These are phyloP conservation scores for Apodospora peruviana DNA, from an alignment of 495 filamentous ascomycete species.

Conservation along the genomic window DNA sequence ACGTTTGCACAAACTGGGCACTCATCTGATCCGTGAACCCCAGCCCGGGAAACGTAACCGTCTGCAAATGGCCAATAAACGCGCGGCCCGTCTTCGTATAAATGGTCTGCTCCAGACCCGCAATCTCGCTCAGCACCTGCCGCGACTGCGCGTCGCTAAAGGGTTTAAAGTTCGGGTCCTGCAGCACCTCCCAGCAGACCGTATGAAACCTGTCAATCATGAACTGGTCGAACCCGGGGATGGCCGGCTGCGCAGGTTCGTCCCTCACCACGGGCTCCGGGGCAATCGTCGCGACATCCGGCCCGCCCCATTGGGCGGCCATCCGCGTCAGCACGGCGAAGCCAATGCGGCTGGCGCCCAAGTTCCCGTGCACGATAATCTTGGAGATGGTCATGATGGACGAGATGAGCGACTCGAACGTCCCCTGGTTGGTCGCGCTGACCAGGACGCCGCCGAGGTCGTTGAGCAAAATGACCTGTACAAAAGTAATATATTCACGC, in stretches of 20 bases:
- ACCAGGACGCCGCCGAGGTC: constrained; percentile 84
- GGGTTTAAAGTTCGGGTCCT: constrained; percentile 67
- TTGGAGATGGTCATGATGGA: constrained; percentile 79
- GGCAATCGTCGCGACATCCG: constrained; percentile 57
- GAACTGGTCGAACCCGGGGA: constrained; percentile 90
- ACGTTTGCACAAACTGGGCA: constrained; percentile 41
- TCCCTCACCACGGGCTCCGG: constrained; percentile 37
- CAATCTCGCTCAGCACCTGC: constrained; percentile 79
- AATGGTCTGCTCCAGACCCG: constrained; percentile 76
- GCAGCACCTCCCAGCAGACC: constrained; percentile 79
- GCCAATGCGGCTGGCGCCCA: constrained; percentile 72
- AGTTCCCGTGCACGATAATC: constrained; percentile 58
- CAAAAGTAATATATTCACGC: constrained; percentile 85
- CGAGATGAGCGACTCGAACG: constrained; percentile 77
- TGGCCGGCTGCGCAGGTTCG: constrained; percentile 38
- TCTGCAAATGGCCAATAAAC: constrained; percentile 45
- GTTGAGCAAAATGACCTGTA: constrained; percentile 82
- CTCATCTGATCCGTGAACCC: constrained; percentile 32
- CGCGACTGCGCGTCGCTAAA: constrained; percentile 75
- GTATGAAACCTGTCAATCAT: constrained; percentile 84
- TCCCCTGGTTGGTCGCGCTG: constrained; percentile 77
- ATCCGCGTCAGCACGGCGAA: constrained; percentile 76
- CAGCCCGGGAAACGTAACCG: constrained; percentile 42
- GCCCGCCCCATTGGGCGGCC: constrained; percentile 78
- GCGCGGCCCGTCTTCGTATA: constrained; percentile 73